Evolutionary conservation across 768 basidiomycete genomes (phyloP), one percentile per base, ranked within the genome.

Genomic region (Rhodocollybia butyracea): DNA sequence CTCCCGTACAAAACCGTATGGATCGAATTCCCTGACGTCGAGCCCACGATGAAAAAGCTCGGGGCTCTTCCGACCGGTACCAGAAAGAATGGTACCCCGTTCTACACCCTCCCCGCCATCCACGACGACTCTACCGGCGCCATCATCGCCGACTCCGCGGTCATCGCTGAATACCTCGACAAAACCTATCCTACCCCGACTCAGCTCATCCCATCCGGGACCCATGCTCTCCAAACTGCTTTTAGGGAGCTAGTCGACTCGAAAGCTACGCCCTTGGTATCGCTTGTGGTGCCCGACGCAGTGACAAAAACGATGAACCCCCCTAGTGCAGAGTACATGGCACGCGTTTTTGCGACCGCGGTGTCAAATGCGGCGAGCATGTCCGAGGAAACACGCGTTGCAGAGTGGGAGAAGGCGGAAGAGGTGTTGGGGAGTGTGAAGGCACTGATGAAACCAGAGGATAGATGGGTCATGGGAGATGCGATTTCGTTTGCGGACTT

Each of bases 91-190:
- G 68, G 68, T 41, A 55, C 39, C 21, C 63, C 64, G 10, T 15
- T 38, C 11, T 73, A 70, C 57, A 74, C 70, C n/a, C 53, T 73
- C 38, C 73, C 73, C 51, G 66, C 69, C 38, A 70, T 74, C 54
- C 45, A 57, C 19, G 74, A 73, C 39, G 62, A 66, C 39, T 64
- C 62, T 34, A 71, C 66, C 12, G 61, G 61, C 8, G 56, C 52
- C 10, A 60, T 66, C 50, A 26, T 71, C 36, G 30, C 71, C 1
- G 73, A 74, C 50, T 69, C 68, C 8, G 63, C 64, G 46, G 58
- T 61, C 32, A 73, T 73, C 43, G 68, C 70, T 7, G 62, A 62
- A 43, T 75, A 74, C 48, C 74, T 73, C 34, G 74, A 75, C 19
- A 60, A 51, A 15, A 64, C 62, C 1, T 75, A 69, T 56, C 67